Evolutionary conservation across 768 basidiomycete species (phyloP), one percentile per base, ranked within the genome.

Genomic region (Tremella yokohamensis): DNA sequence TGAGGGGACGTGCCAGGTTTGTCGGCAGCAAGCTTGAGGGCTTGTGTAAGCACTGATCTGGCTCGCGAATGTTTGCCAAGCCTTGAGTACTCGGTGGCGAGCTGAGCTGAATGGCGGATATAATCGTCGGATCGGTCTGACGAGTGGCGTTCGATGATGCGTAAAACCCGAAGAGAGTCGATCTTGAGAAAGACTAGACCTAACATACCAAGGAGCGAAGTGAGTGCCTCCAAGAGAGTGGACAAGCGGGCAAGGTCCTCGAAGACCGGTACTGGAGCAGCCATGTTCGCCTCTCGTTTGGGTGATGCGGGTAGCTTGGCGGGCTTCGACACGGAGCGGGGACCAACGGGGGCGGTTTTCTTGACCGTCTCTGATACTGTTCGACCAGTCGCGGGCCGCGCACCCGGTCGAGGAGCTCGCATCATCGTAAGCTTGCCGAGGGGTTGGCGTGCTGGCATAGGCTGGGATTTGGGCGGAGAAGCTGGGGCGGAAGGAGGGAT

Each of bases 31-130:
- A 20, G 52, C 42, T 50, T 38, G 12, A 52, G 34, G 12, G 66
- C 60, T 40, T 64, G 64, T 12, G 37, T 81, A 66, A 89, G 88
- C 18, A 94, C 81, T 1, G 77, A 68, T 0, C 78, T 79, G 0
- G 91, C 90, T 38, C 86, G 83, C 52, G 83, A 83, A 1, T 78
- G 76, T 72, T 87, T 89, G 2, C 93, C 92, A 1, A 97, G 81
- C 37, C 81, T 83, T 45, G 85, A 78, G 66, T 92, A 91, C 71
- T 92, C 89, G 55, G 84, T 81, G 0, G 87, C 92, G 6, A 94
- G 81, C 42, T 86, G 83, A 1, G 85, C 78, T 1, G 87, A 91
- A 1, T 83, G 78, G 1, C 75, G 74, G 18, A 88, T 79, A 70
- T 84, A 89, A 12, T 79, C 87, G 58, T 87, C 87, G 79, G 78